A percentile compares a stretch with the other conserved stretches of the same genome.
Conservation (phyloP, 1,139 yeast species). For the Hyphopichia wangnamkhiaoensis region DNA sequence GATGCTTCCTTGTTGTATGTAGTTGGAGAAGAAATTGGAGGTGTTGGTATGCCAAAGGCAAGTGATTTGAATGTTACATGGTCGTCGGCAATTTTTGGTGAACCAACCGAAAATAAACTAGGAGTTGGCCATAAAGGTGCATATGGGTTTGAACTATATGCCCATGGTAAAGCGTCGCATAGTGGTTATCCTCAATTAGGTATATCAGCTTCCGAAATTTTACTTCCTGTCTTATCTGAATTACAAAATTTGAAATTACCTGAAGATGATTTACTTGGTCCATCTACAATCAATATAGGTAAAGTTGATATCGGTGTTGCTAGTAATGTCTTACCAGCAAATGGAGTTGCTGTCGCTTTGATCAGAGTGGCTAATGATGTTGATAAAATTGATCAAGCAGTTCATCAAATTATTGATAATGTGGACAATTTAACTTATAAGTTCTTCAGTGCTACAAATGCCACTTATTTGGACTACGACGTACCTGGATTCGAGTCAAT, state of each 20-base stretch:
- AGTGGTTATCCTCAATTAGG: constrained; percentile 75
- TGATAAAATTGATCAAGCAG: constrained; percentile 33
- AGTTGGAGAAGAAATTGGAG: constrained; percentile 69
- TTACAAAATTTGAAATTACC: constrained; percentile 46
- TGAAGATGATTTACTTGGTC: constrained; percentile 53
- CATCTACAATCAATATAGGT: constrained; percentile 65
- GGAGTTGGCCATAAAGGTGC: constrained; percentile 73
- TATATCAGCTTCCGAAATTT: constrained; percentile 58
- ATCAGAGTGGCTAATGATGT: constrained; percentile 57
- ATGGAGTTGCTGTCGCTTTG: constrained; percentile 50
- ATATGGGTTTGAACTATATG: constrained; percentile 40
- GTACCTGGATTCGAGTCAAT: constrained; percentile 65
- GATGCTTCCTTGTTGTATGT: constrained; percentile 64
- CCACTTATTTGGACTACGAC: constrained; percentile 55
- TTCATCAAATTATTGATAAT: constrained; percentile 34
- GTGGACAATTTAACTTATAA: constrained; percentile 28
- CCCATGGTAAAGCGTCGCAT: constrained; percentile 62
- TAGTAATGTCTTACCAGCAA: constrained; percentile 63
- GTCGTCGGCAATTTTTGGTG: constrained; percentile 70
- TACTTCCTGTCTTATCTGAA: constrained; percentile 49
- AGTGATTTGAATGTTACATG: constrained; percentile 46
- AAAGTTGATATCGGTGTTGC: constrained; percentile 60
- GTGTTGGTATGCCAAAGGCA: constrained; percentile 58
- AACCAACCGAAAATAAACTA: constrained; percentile 69
- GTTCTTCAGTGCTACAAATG: constrained; percentile 23